A percentile compares a stretch with the other conserved stretches of the same genome.
Conservation (phyloP, 75 land plant species). For the Azolla pinnata region DNA sequence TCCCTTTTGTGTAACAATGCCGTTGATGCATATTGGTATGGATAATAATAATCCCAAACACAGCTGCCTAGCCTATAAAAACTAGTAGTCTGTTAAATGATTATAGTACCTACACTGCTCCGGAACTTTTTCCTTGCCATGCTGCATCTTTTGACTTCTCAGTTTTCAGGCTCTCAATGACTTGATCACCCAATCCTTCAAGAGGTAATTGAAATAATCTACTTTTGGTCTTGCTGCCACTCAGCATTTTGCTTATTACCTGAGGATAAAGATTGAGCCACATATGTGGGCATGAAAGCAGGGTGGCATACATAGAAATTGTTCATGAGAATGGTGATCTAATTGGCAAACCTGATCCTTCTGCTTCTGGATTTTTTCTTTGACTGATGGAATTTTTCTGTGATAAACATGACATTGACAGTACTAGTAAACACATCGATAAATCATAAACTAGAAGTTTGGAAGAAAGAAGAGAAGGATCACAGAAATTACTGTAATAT, state of each 20-base stretch:
- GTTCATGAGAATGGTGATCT: not conserved
- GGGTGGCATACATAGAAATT: not conserved
- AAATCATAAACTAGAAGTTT: too few species aligned
- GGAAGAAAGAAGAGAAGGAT: too few species aligned
- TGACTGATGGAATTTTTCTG: not conserved
- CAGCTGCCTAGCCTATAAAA: too few species aligned
- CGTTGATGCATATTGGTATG: too few species aligned
- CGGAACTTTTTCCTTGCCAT: conserved; percentile 97
- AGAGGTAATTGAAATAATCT: conserved; percentile 71
- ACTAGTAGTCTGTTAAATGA: too few species aligned
- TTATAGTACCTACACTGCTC: conserved; percentile 86
- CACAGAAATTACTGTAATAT: too few species aligned
- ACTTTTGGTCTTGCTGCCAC: conserved; percentile 44
- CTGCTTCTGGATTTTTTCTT: not conserved
- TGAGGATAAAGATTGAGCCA: conserved; percentile 11
- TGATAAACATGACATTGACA: too few species aligned
- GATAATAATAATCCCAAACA: too few species aligned
- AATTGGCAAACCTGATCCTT: not conserved
- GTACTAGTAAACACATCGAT: too few species aligned
- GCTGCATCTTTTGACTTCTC: conserved; percentile 60
- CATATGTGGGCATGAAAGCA: not conserved
- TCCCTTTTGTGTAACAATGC: too few species aligned
- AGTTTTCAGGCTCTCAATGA: conserved; percentile 49
- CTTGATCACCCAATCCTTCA: conserved; percentile 56
- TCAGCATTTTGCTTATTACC: conserved; percentile 75